A percentile compares a stretch with the other conserved stretches of the same genome.
Evolutionary conservation across 2,329 filamentous ascomycete genomes (phyloP).

Genomic region (Chrysoporthe austroafricana): DNA sequence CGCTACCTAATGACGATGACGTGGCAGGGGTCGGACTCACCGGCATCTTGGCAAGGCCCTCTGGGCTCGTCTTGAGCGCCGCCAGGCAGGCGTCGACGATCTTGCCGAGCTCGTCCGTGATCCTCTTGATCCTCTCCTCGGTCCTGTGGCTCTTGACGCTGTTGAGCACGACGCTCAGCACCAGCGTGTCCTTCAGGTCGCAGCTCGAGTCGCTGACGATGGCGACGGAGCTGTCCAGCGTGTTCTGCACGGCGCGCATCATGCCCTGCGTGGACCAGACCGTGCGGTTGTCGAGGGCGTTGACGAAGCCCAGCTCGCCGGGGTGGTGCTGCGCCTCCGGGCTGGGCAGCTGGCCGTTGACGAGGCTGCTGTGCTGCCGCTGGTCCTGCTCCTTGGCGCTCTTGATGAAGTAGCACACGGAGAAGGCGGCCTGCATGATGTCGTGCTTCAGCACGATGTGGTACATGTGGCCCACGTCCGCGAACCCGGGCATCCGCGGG

Average conservation of each 20-base stretch:
- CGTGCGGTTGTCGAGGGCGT: slow-evolving; percentile 40
- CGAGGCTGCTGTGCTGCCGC: neutral
- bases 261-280: slow-evolving; percentile 49
- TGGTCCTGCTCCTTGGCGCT: slow-evolving; percentile 33
- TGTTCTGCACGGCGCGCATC: slow-evolving; percentile 50
- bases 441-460: slow-evolving; percentile 57
- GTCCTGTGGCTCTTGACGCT: slow-evolving; percentile 45
- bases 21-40: slow-evolving; percentile 30
- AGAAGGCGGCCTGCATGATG: slow-evolving; percentile 58
- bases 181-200: slow-evolving; percentile 55
- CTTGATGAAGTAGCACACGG: slow-evolving; percentile 59
- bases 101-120: slow-evolving; percentile 45
- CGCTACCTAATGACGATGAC: neutral
- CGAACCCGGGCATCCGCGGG: slow-evolving; percentile 49
- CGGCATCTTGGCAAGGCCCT: slow-evolving; percentile 38
- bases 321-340: slow-evolving; percentile 17
- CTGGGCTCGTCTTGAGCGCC: slow-evolving; percentile 47
- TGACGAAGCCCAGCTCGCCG: slow-evolving; percentile 40
- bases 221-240: slow-evolving; percentile 49
- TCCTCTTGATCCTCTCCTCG: slow-evolving; percentile 48
- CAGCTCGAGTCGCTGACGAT: slow-evolving; percentile 50
- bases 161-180: slow-evolving; percentile 52
- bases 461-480: slow-evolving; percentile 55
- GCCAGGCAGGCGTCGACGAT: slow-evolving; percentile 51
- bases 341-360: slow-evolving; percentile 25